Base-by-base conservation (phyloP, 2,329 filamentous ascomycete species). In the Xylaria hypoxylon region DNA sequence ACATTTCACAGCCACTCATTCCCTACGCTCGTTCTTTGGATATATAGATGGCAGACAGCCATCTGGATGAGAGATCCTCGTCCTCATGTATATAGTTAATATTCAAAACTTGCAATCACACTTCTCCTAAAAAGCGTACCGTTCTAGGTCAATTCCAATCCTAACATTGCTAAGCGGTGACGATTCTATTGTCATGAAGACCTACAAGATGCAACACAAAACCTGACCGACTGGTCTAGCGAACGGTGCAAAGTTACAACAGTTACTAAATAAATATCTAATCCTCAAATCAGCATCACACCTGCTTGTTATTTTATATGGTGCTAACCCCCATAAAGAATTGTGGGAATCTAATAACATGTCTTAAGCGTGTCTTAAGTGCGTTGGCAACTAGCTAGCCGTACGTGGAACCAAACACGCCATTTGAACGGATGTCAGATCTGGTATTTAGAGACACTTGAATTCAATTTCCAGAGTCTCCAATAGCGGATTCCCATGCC, bases 81-180 rank as follows among this genome's bases (percentile, higher is more conserved):
- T 28, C 55, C 6, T 35, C 40, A n/a, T 66, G 59, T 66, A 66
- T 22, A 66, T 66, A 66, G 64, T 45, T 35, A 15, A 35, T 44
- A 22, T 56, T 11, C 33, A 59, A 22, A 47, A 31, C 6, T 17
- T 52, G 15, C 35, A 55, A 42, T n/a, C 26, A n/a, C 35, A 55
- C 22, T 3, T n/a, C 47, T 42, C n/a, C 24, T 19, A 1, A 10
- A 33, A 28, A 7, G 5, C 13, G 22, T 17, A 28, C 10, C 13
- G 13, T 48, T 38, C 35, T 2, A 15, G 13, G 13, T 11, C 35
- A 13, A 38, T 15, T 13, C 35, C 10, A 38, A 15, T 3, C 35
- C 35, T 11, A 5, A 4, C 35, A 15, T 11, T 38, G 13, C 10
- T 15, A 1, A 4, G 35, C 13, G 3, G 11, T n/a, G 33, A 3